Conservation (phyloP, 345 rosid species). For the Eucalyptus tenuipes region DNA sequence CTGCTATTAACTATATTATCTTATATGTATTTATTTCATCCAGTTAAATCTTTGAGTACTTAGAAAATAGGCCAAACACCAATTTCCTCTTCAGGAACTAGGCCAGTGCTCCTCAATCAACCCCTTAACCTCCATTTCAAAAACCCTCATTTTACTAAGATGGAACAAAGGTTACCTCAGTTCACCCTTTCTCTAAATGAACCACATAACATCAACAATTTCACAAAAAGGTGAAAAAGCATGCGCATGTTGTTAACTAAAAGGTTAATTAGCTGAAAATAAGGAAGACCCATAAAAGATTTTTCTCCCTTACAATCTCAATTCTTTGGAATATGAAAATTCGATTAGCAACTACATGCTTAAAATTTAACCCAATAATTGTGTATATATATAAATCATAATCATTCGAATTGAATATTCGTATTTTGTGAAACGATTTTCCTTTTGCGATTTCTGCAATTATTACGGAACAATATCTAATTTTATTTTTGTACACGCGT, state of each 20-base stretch:
- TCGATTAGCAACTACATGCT: background rate
- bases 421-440: background rate
- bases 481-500: background rate
- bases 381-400: background rate
- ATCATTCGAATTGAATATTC: background rate
- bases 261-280: background rate
- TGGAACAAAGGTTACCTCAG: background rate
- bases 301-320: background rate
- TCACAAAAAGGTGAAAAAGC: background rate
- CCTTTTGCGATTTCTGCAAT: background rate
- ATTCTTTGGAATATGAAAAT: background rate
- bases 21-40: background rate
- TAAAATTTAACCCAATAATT: background rate
- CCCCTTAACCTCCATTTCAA: background rate
- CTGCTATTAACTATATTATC: rapidly evolving
- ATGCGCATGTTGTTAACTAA: background rate
- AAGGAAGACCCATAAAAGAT: background rate
- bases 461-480: background rate
- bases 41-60: background rate
- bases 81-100: background rate
- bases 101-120: background rate
- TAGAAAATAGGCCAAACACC: background rate
- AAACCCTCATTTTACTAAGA: background rate
- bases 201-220: background rate
- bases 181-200: background rate